Base-by-base conservation (phyloP, 208 protist species). In the Blastocrithidia nonstop region DNA sequence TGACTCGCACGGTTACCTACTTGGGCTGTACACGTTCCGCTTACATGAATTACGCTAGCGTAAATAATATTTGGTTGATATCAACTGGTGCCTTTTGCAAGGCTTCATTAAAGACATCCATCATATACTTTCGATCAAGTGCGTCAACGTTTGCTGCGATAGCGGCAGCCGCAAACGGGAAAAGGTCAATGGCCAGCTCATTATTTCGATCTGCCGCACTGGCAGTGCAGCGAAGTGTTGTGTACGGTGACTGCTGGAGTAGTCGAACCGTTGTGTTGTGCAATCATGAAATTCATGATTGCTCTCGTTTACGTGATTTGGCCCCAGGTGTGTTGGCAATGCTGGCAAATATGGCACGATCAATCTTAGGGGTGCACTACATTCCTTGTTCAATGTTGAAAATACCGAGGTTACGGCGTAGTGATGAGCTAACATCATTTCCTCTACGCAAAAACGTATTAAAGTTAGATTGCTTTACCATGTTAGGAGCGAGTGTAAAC, bases 211-310 rank as follows among this genome's bases (percentile, higher is more conserved):
- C 68, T 0, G 78, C 76, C 6, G 84, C 51, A 4, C 51, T 24
- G 29, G 51, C 56, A 9, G 61, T 57, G 51, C 58, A 70, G 16
- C 72, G 65, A 27, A 93, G 54, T n/a, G 74, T 48, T n/a, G 65
- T 56, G 50, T 82, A 83, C n/a, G 78, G 76, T n/a, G 83, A 88
- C 38, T 83, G 66, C 9, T 60, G 63, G 40, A 88, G 45, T 33
- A 93, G 67, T 32, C 58, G 44, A 26, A 88, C 66, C 1, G 72
- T 79, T 23, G 64, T 71, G 50, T 73, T 87, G 56, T 93, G 79
- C 17, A 93, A 44, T 79, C 83, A 93, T 19, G 71, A 47, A 37
- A 93, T 85, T 79, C 83, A 93, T 23, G 75, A 85, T 57, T 88
- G 79, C 57, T 93, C 83, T n/a, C 76, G 71, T 39, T 85, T 86